These are phyloP conservation scores for Sutorius eximius DNA, from an alignment of 1,284 basidiomycete species.

Conservation along the genomic window DNA sequence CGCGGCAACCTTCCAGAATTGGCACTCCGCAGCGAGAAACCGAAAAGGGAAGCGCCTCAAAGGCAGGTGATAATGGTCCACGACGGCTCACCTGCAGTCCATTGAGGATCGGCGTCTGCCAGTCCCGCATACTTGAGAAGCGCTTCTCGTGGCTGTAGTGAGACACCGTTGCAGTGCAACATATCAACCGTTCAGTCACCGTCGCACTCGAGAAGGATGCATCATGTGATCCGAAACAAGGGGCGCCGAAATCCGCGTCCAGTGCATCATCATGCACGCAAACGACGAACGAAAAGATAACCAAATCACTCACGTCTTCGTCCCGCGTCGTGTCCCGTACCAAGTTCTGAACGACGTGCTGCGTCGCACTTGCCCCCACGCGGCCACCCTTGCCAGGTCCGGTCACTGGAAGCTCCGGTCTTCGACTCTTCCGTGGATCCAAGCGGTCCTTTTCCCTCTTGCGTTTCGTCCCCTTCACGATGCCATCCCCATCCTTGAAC, in stretches of 20 bases:
- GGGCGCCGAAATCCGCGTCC: conserved; percentile 10
- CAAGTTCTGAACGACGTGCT: conserved; percentile 91
- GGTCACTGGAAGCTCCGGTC: conserved; percentile 88
- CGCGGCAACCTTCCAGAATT: conserved; percentile 37
- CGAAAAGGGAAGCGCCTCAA: conserved; percentile 1
- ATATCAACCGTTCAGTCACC: conserved; percentile 22
- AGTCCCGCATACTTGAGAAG: conserved; percentile 88
- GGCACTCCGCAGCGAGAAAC: conserved; percentile 31
- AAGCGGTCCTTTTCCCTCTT: conserved; percentile 86
- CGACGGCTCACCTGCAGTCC: conserved; percentile 71
- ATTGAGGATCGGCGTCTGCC: conserved; percentile 75
- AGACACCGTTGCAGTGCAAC: conserved; percentile 19
- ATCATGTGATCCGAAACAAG: conserved; percentile 17
- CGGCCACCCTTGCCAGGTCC: conserved; percentile 92
- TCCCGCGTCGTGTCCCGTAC: conserved; percentile 86
- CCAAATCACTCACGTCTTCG: conserved; percentile 79
- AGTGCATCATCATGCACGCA: neutral
- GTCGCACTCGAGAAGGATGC: conserved; percentile 16
- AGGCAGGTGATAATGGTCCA: conserved; percentile 11
- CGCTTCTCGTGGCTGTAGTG: conserved; percentile 86
- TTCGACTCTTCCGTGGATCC: conserved; percentile 86
- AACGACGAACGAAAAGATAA: conserved; percentile 3
- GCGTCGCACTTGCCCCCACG: conserved; percentile 93
- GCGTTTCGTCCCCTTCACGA: conserved; percentile 72
- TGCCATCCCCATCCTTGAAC: conserved; percentile 80